Conservation (phyloP, 169 alveolate species). For the Plasmodium relictum region DNA sequence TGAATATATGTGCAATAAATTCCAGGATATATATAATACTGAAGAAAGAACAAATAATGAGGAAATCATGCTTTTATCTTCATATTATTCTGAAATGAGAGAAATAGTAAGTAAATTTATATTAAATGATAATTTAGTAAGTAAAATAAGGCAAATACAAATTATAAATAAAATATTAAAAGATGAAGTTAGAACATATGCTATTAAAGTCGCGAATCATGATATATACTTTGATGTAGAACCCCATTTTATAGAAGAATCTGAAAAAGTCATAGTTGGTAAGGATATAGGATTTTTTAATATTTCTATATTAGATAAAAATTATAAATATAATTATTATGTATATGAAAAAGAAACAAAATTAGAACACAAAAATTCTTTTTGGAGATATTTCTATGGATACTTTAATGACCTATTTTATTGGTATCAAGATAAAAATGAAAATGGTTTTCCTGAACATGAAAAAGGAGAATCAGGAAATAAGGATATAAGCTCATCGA, state of each 20-base stretch:
- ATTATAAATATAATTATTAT: conserved; percentile 48
- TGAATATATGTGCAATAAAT: conserved; percentile 26
- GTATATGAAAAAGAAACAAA: conserved; percentile 4
- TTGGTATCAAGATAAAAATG: conserved; percentile 34
- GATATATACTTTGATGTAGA: conserved; percentile 46
- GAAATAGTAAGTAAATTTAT: conserved; percentile 28
- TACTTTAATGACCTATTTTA: conserved; percentile 46
- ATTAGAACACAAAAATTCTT: neutral
- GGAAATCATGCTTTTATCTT: neutral
- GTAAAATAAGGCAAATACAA: conserved; percentile 29
- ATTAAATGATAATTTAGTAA: conserved; percentile 39
- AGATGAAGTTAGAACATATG: conserved; percentile 56
- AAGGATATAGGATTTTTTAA: conserved; percentile 48
- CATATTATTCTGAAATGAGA: conserved; percentile 8
- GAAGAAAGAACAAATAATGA: neutral
- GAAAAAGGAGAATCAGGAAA: neutral
- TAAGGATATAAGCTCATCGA: conserved; percentile 18
- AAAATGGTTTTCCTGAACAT: neutral
- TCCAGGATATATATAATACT: neutral
- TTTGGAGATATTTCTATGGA: conserved; percentile 57
- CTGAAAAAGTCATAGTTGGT: conserved; percentile 45
- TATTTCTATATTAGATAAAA: conserved; percentile 6
- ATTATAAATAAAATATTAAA: conserved; percentile 39
- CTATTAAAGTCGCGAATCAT: conserved; percentile 48
- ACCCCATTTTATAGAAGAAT: conserved; percentile 55